Evolutionary conservation across 2,329 filamentous ascomycete genomes (phyloP), one percentile per base, ranked within the genome.

Genomic region (Xylaria sp.): DNA sequence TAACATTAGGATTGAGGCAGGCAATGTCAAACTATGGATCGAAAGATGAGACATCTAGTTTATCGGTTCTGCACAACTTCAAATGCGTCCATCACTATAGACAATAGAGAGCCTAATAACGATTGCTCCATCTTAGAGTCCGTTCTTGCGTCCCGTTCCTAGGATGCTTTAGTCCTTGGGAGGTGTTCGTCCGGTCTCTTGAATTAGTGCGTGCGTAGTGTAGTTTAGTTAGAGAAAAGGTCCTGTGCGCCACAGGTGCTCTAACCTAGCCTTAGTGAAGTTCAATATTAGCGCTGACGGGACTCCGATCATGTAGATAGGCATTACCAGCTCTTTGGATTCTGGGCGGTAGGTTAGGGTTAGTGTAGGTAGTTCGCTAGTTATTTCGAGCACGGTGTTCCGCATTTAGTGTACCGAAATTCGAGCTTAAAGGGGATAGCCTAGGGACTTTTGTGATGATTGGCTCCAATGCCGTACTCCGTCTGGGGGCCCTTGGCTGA

Each of bases 341-440:
- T 66, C 54, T 36, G 42, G 45, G 45, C 2, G 56, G 53, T 30
- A 64, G 45, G 24, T 27, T 27, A 27, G 24, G 24, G 24, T 27
- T 27, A 27, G 24, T 27, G 24, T 27, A 27, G 30, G 12, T 55
- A 39, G n/a, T 57, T 65, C 48, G 47, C 57, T 50, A 27, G 24
- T 27, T 27, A 64, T 57, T 61, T 57, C 57, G 63, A 62, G 63
- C 47, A 66, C 48, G 57, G 57, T 62, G 56, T 68, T 64, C 67
- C 67, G 47, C 42, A 64, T 67, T 54, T 63, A 56, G 63, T 55
- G 50, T 65, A 63, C 63, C 58, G 63, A 59, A 56, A 60, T 56
- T 51, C 24, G 50, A 14, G 24, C 54, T 47, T 12, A 19, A 36
- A 50, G 48, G 48, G 60, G 48, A 60, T 27, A 58, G 27, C 56